Base-by-base conservation (phyloP, 2,329 filamentous ascomycete genomes). In the Penicillium sp. region DNA sequence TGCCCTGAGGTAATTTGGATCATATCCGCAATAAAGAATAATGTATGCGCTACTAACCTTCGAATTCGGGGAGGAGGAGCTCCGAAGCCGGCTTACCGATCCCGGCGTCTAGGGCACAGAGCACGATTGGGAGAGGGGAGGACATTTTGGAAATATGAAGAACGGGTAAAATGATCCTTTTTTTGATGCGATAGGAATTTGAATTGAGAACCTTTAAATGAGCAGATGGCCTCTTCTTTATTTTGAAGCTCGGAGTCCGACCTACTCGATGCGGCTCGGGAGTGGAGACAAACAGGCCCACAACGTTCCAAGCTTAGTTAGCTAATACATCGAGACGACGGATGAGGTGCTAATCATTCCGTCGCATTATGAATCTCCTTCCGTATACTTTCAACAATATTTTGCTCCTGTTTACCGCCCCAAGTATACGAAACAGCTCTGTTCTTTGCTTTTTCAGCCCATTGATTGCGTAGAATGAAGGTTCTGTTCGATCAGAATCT, bases 331-430 rank as follows among this genome's bases (percentile, higher is more conserved):
- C 4, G 3, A 3, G 8, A 26, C 2, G 26, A 26, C 9, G 26
- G 26, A 26, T 26, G 26, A 26, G 26, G 26, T 13, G 26, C 26
- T 9, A 17, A 6, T 32, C 19, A 50, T 41, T 41, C 29, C 3
- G 37, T 43, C 26, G 38, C 26, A 26, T 44, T 43, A 44, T 37
- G 22, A 3, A 6, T 26, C 19, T 45, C 32, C 12, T 21, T 38
- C 19, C 17, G 46, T 28, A 49, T 48, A 3, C n/a, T 32, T 12
- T 39, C 28, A 32, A 60, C 53, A 29, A 59, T 48, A 29, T 46
- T 56, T 26, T 59, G 57, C 43, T 60, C 57, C 37, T 46, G 15
- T 43, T 47, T 49, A n/a, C 58, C 55, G 1, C 58, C 55, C 57
- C 54, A 58, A 21, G 46, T 51, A 26, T 55, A 58, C 21, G 54